Evolutionary conservation across 306 rosid genomes (phyloP), one percentile per base, ranked within the genome.

Genomic region (Prunus mira): DNA sequence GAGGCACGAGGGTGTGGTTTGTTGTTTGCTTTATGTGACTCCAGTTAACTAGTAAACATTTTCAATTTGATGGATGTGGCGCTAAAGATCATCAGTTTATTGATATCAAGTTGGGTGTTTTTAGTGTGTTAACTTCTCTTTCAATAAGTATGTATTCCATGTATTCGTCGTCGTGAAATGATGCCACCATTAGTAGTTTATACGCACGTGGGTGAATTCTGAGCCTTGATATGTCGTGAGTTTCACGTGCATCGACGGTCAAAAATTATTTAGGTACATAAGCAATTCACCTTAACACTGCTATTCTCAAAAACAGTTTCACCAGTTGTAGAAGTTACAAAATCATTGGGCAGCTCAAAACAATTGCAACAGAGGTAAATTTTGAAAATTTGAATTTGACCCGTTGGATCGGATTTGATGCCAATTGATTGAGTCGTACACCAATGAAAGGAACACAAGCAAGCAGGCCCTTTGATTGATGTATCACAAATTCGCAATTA

Each of bases 121-220:
- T 15, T 14, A 0, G 3, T 8, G 6, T 65, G 19, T 38, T 19
- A 19, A 19, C 11, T 66, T n/a, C 20, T n/a, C 1, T 38, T 65
- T 12, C 28, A 2, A 1, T 6, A 6, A 38, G 43, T 7, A 38
- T 38, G 43, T 7, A 38, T 38, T 38, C 43, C 9, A 38, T 38
- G 9, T 7, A 38, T 38, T 38, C 9, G 9, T 38, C 43, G 8
- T 34, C 2, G 43, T 34, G 17, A 60, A 60, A 4, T 60, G 65
- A 11, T 60, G 34, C 9, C 43, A 38, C 9, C 9, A 38, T 38
- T 38, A 7, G 2, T 38, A 7, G 43, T 38, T 38, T 38, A 1
- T 0, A 6, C 0, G 2, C 0, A 38, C 0, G 9, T 38, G 43
- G 0, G 0, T 7, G 41, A 34, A 34, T 6, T 6, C 9, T 34